These are phyloP conservation scores for Trypanosoma melophagium DNA, from an alignment of 208 protist genomes.

Conservation along the genomic window DNA sequence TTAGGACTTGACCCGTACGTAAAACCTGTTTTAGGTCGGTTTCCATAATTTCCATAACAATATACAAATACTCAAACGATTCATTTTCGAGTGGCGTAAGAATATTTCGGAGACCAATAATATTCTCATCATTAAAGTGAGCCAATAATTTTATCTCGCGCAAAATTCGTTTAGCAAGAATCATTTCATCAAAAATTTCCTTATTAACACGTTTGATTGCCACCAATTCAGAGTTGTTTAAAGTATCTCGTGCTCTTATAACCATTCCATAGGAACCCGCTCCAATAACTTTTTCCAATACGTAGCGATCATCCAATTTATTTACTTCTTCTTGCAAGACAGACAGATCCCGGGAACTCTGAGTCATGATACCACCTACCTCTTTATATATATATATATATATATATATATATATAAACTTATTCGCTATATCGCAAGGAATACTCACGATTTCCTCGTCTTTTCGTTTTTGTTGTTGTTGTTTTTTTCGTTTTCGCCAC, in stretches of 20 bases:
- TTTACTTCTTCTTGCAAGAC: constrained; percentile 85
- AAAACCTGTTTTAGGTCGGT: constrained; percentile 96
- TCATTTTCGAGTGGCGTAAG: constrained; percentile 67
- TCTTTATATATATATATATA: too few relatives aligned
- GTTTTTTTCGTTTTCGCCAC: too few relatives aligned
- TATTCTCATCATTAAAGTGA: constrained; percentile 91
- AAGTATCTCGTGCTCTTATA: constrained; percentile 73
- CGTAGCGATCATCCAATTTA: constrained; percentile 81
- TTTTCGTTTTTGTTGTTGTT: too few relatives aligned
- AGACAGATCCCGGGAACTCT: constrained; percentile 27
- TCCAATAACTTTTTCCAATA: constrained; percentile 88
- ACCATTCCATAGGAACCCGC: constrained; percentile 91
- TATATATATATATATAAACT: too few relatives aligned
- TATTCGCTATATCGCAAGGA: too few relatives aligned
- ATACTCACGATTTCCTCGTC: too few relatives aligned
- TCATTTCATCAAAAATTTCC: constrained; percentile 93
- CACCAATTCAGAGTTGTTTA: constrained; percentile 72
- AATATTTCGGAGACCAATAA: constrained; percentile 87
- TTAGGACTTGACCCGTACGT: constrained; percentile 85
- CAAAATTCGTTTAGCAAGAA: constrained; percentile 92
- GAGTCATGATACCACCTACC: constrained; percentile 5
- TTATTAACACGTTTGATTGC: constrained; percentile 95
- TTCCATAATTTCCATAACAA: constrained; percentile 97
- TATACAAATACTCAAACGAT: constrained; percentile 90
- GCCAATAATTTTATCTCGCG: constrained; percentile 94